Base-by-base conservation (phyloP, 2,329 filamentous ascomycete genomes). In the Geosmithia morbida region DNA sequence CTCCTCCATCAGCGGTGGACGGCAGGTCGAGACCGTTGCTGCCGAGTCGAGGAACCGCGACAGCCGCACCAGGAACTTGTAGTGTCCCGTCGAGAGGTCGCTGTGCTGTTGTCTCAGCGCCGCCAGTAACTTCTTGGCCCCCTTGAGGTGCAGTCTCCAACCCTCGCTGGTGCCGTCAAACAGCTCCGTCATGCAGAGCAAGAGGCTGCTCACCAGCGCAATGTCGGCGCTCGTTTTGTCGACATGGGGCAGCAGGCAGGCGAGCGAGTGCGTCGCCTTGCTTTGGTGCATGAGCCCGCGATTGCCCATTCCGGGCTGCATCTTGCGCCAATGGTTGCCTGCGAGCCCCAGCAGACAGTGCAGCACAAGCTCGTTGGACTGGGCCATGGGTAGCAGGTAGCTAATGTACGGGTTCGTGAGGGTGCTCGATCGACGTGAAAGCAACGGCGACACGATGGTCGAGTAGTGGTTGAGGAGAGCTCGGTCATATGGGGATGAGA, bases 71-170 rank as follows among this genome's bases (percentile, higher is more conserved):
- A 61, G 59, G 43, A 68, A 69, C 5, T 64, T 58, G 49, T 63
- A 62, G n/a, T 64, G 58, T 19, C 63, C 64, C 1, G 65, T 65
- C 22, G 55, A 52, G 41, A 56, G 56, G 20, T 63, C 58, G 16
- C 59, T 56, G 16, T 57, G 52, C 41, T 61, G 55, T 19, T 56
- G 55, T 41, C 57, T 58, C 8, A 62, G 51, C 0, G 63, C 59
- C 2, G 59, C 55, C 7, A 68, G 51, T 3, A 68, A 56, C 2
- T 61, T 55, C 49, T 66, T 64, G n/a, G 65, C 66, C 4, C 64
- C 66, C 46, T 65, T 62, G 17, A 68, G 57, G 48, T 68, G 66
- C 47, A 66, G 59, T 53, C 66, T 64, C 66, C 66, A 68, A 2
- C 62, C 61, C 33, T 61, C 56, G 16, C 64, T 66, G 2, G 64